Conservation (phyloP, 495 filamentous ascomycete species). For the Penicillium turbatum region DNA sequence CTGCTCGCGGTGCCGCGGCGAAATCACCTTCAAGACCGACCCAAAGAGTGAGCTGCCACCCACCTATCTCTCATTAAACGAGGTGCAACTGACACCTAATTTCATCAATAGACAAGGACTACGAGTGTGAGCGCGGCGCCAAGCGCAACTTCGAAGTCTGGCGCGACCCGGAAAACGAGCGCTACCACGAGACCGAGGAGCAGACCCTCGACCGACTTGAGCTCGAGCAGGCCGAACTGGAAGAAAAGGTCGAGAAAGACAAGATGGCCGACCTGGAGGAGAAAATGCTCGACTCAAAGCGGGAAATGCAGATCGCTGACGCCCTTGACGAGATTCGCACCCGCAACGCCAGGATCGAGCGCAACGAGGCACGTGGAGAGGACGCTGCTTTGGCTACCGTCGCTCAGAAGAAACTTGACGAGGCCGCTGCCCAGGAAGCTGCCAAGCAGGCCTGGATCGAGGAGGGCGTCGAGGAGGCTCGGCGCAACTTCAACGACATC, state of each 20-base stretch:
- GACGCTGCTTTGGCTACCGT: conserved; percentile 44
- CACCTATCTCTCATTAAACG: background rate
- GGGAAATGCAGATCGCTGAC: conserved; percentile 96
- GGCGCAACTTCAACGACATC: background rate
- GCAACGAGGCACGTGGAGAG: conserved; percentile 55
- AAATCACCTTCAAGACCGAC: conserved; percentile 94
- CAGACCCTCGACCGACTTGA: conserved; percentile 82
- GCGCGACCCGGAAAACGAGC: conserved; percentile 52
- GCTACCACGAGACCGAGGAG: conserved; percentile 72
- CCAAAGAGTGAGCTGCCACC: conserved; percentile 61
- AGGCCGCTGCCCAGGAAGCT: conserved; percentile 44
- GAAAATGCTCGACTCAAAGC: conserved; percentile 87
- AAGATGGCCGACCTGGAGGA: conserved; percentile 76
- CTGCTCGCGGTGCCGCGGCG: conserved; percentile 82
- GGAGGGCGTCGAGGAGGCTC: background rate
- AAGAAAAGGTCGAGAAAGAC: conserved; percentile 54
- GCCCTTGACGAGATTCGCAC: conserved; percentile 91
- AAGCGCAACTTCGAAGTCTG: conserved; percentile 93
- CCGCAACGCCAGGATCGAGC: conserved; percentile 80
- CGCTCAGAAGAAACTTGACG: conserved; percentile 44
- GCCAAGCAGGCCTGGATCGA: background rate
- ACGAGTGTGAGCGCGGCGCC: conserved; percentile 79
- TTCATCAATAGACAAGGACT: conserved; percentile 62
- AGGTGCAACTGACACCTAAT: background rate
- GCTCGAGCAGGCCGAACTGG: conserved; percentile 59